A percentile compares a stretch with the other conserved stretches of the same genome.
These are phyloP conservation scores for Detonula confervacea DNA, from an alignment of 352 stramenopile genomes.

Conservation along the genomic window DNA sequence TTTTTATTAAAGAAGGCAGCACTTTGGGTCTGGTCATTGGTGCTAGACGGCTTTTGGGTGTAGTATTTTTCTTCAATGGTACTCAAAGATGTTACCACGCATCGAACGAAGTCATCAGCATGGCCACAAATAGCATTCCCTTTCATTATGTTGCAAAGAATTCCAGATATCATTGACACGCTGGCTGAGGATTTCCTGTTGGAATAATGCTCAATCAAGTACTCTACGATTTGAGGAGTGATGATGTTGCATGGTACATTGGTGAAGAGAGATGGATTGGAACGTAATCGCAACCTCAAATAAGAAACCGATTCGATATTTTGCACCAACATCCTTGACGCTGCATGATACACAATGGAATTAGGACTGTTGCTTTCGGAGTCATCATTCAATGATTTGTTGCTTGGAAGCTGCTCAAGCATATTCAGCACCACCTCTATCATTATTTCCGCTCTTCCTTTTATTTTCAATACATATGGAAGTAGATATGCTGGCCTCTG, in stretches of 20 bases:
- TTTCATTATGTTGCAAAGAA: constrained; percentile 40
- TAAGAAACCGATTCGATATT: constrained; percentile 21
- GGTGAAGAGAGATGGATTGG: constrained; percentile 24
- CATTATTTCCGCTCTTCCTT: constrained; percentile 15
- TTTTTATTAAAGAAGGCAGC: constrained; percentile 36
- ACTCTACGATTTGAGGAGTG: constrained; percentile 18
- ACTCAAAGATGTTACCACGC: constrained; percentile 15
- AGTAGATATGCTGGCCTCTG: constrained; percentile 14
- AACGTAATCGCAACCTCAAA: constrained; percentile 12
- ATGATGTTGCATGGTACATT: constrained; percentile 28
- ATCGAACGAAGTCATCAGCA: constrained; percentile 30
- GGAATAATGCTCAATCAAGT: constrained; percentile 20
- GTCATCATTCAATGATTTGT: background rate
- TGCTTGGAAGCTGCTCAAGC: constrained; percentile 28
- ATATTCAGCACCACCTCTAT: constrained; percentile 35
- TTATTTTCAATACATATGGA: constrained; percentile 28
- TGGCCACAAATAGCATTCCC: constrained; percentile 12
- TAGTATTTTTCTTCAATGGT: background rate
- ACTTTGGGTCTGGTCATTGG: background rate
- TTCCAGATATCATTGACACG: constrained; percentile 3
- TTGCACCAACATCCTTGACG: constrained; percentile 13
- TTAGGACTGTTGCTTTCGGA: background rate
- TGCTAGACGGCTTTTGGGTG: constrained; percentile 1
- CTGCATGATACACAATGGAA: constrained; percentile 13
- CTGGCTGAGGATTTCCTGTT: constrained; percentile 8